A percentile compares a stretch with the other conserved stretches of the same genome.
Evolutionary conservation across 2,329 filamentous ascomycete species (phyloP).

Genomic region (Paecilomyces sp.): DNA sequence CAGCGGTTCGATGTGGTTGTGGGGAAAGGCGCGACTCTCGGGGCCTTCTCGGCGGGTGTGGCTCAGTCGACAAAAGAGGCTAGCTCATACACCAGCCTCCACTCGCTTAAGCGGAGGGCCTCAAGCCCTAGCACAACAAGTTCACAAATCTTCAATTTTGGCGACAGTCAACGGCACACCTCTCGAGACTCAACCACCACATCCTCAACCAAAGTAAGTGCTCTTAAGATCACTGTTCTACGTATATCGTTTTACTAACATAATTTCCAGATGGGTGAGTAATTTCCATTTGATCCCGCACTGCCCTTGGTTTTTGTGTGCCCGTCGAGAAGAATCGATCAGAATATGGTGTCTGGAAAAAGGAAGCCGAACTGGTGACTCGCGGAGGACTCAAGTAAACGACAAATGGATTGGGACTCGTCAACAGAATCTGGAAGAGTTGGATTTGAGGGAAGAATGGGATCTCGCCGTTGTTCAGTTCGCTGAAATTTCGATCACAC

Average conservation of each 20-base stretch:
- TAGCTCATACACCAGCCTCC: constrained; percentile 19
- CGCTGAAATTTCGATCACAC: constrained; percentile 9
- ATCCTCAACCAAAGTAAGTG: constrained; percentile 47
- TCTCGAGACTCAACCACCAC: constrained; percentile 38
- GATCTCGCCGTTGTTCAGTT: neutral
- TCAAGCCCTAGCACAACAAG: constrained; percentile 37
- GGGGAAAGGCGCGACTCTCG: constrained; percentile 1
- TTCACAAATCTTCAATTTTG: constrained; percentile 36
- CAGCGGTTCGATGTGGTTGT: neutral
- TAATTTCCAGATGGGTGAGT: constrained; percentile 56
- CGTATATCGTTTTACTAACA: constrained; percentile 18
- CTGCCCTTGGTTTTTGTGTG: constrained; percentile 20
- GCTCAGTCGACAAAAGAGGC: constrained; percentile 9
- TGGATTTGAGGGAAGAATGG: neutral
- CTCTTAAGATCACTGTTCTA: constrained; percentile 9
- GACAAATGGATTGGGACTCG: neutral
- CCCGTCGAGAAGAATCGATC: neutral
- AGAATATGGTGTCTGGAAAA: neutral
- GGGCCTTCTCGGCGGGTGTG: constrained; percentile 9
- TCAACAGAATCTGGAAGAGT: neutral
- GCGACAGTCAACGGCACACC: constrained; percentile 26
- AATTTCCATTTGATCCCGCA: constrained; percentile 18
- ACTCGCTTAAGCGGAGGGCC: constrained; percentile 38
- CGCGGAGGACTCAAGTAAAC: neutral
- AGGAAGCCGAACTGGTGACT: neutral